Conservation (phyloP, 768 basidiomycete genomes). For the Cystobasidium onofrii region DNA sequence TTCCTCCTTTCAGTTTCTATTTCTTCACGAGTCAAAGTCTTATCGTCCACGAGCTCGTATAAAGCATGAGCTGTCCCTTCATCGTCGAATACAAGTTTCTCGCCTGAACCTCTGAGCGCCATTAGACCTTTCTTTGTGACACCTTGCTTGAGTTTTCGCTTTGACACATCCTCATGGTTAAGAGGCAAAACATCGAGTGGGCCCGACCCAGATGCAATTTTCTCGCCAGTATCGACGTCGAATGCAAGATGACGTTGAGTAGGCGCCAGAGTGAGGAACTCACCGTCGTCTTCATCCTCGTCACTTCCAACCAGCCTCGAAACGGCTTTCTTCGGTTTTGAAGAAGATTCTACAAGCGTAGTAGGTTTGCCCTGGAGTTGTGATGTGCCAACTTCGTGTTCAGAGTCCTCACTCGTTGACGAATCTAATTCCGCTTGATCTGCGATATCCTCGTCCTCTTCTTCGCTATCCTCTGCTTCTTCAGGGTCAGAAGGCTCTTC, state of each 20-base stretch:
- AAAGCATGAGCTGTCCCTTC: constrained; percentile 70
- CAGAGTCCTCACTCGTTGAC: constrained; percentile 11
- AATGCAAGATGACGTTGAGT: constrained; percentile 65
- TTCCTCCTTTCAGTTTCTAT: constrained; percentile 59
- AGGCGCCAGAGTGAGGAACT: constrained; percentile 91
- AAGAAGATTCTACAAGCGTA: constrained; percentile 8
- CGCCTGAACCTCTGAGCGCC: constrained; percentile 63
- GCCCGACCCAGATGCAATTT: constrained; percentile 44
- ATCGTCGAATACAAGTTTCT: constrained; percentile 82
- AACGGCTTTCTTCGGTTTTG: constrained; percentile 86
- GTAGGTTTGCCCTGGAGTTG: neutral
- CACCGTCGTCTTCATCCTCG: constrained; percentile 54
- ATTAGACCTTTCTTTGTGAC: constrained; percentile 67
- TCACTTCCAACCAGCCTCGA: constrained; percentile 63
- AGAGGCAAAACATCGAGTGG: neutral
- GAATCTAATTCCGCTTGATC: constrained; percentile 13
- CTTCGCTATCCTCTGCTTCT: constrained; percentile 37
- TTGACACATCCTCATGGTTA: constrained; percentile 54
- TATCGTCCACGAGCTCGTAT: constrained; percentile 71
- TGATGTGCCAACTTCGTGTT: constrained; percentile 20
- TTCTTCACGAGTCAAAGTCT: constrained; percentile 58
- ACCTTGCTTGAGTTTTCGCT: constrained; percentile 49
- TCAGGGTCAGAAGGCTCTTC: constrained; percentile 16
- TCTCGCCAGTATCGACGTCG: constrained; percentile 28
- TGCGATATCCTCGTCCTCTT: constrained; percentile 25